Base-by-base conservation (phyloP, 108 stramenopile species). In the Halocafeteria seosinensis region DNA sequence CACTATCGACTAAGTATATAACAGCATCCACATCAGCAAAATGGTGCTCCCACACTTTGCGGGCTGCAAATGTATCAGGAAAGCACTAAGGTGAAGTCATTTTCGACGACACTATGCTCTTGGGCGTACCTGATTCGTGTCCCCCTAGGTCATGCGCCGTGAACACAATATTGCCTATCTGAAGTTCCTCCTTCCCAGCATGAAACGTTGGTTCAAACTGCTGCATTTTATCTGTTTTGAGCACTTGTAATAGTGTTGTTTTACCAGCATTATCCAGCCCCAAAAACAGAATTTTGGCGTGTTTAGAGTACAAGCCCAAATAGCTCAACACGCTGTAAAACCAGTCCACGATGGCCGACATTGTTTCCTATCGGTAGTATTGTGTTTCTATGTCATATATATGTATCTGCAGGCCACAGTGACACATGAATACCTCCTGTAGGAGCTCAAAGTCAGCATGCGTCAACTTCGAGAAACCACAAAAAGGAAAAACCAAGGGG, bases 201-300 rank as follows among this genome's bases (percentile, higher is more conserved):
- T 59, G 57, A 2, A n/a, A 35, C 2, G 92, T 93, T 50, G 89
- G 89, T 58, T 87, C 85, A 63, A 87, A 85, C 71, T 89, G 87
- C 58, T 34, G 35, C 32, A 95, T 88, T 50, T 89, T 73, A 65
- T 89, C 89, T 58, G 91, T 88, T 72, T 94, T 94, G 33, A 94
- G 84, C 90, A 94, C 90, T 73, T 89, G 88, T 32, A 94, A 82
- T 38, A 94, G 65, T 26, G 89, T 92, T 42, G 96, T 98, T 71
- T 98, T 98, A 21, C 96, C 96, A 32, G 96, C 96, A 79, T 94
- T 94, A 76, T 98, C 96, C n/a, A 98, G 67, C 12, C 96, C 96
- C 69, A 93, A 74, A 74, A 98, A 98, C 50, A 98, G 77, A 72
- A 98, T 95, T 73, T 98, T 98, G 67, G 97, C 97, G 72, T 92